phyloP scores from a whole-genome alignment of 2,329 filamentous ascomycete species.

The Aspergillus quadrilineatus region DNA sequence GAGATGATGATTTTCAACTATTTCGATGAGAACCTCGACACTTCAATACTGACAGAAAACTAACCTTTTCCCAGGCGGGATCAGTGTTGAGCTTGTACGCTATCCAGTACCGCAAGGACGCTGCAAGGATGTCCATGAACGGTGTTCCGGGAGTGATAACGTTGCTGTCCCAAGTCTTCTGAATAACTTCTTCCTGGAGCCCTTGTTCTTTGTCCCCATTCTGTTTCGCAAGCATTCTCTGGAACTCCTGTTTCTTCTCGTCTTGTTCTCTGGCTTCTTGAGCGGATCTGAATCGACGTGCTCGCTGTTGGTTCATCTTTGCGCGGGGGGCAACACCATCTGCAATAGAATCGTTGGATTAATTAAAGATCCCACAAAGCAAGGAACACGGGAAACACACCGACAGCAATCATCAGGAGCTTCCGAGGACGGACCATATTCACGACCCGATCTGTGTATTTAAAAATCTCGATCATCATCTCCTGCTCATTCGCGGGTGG shows the following conservation, averaged over 20 bases:
- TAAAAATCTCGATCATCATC: constrained; percentile 99
- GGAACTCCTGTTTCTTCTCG: constrained; percentile 81
- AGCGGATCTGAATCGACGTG: constrained; percentile 88
- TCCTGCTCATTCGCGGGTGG: constrained; percentile 92
- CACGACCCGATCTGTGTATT: constrained; percentile 96
- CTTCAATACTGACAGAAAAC: constrained; percentile 7
- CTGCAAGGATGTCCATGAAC: constrained; percentile 95
- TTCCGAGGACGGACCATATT: constrained; percentile 98
- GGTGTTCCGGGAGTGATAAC: constrained; percentile 94
- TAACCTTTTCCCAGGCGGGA: constrained; percentile 80
- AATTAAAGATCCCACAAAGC: neutral
- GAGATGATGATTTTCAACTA: constrained; percentile 94
- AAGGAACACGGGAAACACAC: constrained; percentile 44
- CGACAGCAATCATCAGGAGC: constrained; percentile 94
- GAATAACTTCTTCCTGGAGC: constrained; percentile 60
- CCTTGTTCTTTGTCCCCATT: constrained; percentile 64
- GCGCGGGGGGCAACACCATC: constrained; percentile 96
- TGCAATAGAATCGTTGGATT: constrained; percentile 34
- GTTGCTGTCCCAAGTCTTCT: constrained; percentile 90
- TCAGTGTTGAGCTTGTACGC: constrained; percentile 97
- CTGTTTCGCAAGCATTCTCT: constrained; percentile 79
- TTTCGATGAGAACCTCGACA: constrained; percentile 22
- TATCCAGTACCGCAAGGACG: constrained; percentile 91
- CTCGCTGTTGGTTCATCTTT: constrained; percentile 99
- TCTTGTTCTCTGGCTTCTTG: constrained; percentile 95